phyloP scores from a whole-genome alignment of 1,139 yeast species.

The Yamadazyma sp. region DNA sequence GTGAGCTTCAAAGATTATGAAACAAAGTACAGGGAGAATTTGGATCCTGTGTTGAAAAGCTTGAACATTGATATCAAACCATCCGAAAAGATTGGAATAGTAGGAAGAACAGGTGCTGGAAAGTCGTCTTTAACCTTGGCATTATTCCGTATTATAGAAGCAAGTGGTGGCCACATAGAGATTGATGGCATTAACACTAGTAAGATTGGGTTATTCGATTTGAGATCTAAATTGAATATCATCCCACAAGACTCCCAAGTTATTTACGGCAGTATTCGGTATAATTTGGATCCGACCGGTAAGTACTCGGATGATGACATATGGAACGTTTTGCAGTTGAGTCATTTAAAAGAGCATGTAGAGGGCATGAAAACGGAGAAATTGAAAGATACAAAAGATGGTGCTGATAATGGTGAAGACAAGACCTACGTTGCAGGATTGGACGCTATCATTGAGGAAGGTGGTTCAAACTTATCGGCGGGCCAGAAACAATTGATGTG shows the following conservation, averaged over 20 bases:
- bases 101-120: slow-evolving; percentile 46
- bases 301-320: slow-evolving; percentile 28
- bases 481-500: slow-evolving; percentile 41
- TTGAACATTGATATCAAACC: slow-evolving; percentile 28
- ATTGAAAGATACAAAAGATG: slow-evolving; percentile 19
- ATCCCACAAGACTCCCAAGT: slow-evolving; percentile 42
- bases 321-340: slow-evolving; percentile 35
- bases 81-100: slow-evolving; percentile 39
- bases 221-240: slow-evolving; percentile 33
- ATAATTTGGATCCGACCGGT: slow-evolving; percentile 37
- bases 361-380: slow-evolving; percentile 31
- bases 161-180: slow-evolving; percentile 31
- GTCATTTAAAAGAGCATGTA: slow-evolving; percentile 35
- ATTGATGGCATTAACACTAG: slow-evolving; percentile 35
- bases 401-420: slow-evolving; percentile 7
- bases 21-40: slow-evolving; percentile 35
- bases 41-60: slow-evolving; percentile 35
- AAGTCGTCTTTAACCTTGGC: slow-evolving; percentile 40
- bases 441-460: slow-evolving; percentile 22
- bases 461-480: slow-evolving; percentile 36
- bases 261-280: slow-evolving; percentile 34
- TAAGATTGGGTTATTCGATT: slow-evolving; percentile 32
- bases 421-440: slow-evolving; percentile 10
- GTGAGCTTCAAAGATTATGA: slow-evolving; percentile 30
- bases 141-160: slow-evolving; percentile 39